phyloP scores from a whole-genome alignment of 202 grass and related monocot genomes.

The Panicum hallii region DNA sequence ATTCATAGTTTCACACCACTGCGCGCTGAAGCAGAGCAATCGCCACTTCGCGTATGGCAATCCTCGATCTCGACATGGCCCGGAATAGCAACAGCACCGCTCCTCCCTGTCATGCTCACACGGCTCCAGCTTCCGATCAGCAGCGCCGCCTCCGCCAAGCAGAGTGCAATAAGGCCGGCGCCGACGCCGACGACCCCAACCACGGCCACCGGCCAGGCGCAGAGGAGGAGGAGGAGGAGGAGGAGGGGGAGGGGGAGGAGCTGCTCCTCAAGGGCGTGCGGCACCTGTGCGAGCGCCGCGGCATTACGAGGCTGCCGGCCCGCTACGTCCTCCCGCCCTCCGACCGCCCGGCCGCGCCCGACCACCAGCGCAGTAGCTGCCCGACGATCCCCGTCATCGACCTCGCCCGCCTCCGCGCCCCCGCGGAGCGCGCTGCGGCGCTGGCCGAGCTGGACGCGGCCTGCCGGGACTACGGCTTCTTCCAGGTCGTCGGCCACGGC shows the following conservation, averaged over 20 bases:
- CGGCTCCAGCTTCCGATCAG: neutral
- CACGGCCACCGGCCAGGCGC: neutral
- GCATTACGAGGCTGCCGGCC: constrained; percentile 51
- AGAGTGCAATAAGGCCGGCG: neutral
- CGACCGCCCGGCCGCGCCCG: constrained; percentile 50
- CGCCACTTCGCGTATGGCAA: neutral
- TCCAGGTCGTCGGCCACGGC: constrained; percentile 74
- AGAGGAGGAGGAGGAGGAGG: neutral
- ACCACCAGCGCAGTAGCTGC: neutral
- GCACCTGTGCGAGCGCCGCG: constrained; percentile 59
- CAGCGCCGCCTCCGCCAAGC: neutral
- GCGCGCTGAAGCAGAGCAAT: neutral
- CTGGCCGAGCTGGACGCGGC: constrained; percentile 53
- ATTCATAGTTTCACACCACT: neutral
- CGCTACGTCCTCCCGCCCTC: constrained; percentile 63
- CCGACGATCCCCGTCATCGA: constrained; percentile 59
- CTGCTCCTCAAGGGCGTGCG: constrained; percentile 63
- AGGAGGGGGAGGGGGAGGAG: neutral
- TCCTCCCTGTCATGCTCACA: neutral
- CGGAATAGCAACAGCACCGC: neutral
- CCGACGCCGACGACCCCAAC: neutral
- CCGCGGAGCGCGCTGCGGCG: constrained; percentile 32
- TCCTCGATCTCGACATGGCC: neutral
- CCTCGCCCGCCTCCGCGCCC: constrained; percentile 41
- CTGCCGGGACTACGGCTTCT: constrained; percentile 71